These are phyloP conservation scores for Chlamydomonas incerta DNA, from an alignment of 139 green algal genomes.

Conservation along the genomic window DNA sequence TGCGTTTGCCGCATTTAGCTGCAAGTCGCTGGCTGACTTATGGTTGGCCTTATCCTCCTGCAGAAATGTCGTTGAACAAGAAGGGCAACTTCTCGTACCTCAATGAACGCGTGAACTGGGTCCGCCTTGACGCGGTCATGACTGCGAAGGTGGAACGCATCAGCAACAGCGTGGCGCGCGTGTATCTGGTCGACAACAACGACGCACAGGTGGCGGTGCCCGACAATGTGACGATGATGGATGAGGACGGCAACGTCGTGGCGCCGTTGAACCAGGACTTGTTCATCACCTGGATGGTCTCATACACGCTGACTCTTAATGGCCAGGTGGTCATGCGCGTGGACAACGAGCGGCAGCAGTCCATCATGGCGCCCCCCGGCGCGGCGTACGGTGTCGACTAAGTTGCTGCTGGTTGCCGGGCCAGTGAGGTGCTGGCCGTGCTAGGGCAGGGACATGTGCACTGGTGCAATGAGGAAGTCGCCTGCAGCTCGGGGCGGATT, in stretches of 20 bases:
- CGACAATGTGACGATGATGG: background rate
- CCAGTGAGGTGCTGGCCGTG: too few relatives aligned
- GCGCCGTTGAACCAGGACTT: background rate
- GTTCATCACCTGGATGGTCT: background rate
- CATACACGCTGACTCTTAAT: background rate
- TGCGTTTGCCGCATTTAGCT: too few relatives aligned
- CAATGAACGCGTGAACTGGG: background rate
- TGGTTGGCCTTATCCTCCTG: too few relatives aligned
- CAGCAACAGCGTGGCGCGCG: background rate
- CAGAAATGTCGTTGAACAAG: background rate
- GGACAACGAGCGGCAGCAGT: background rate
- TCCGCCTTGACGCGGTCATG: background rate
- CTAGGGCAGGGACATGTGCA: too few relatives aligned
- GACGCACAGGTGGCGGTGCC: background rate
- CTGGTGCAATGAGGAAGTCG: too few relatives aligned
- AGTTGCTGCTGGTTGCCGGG: too few relatives aligned
- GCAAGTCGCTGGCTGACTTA: too few relatives aligned
- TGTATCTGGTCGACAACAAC: background rate
- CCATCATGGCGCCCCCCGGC: background rate
- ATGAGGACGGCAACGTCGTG: background rate
- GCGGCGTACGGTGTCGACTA: background rate
- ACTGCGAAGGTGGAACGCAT: background rate
- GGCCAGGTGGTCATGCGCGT: background rate
- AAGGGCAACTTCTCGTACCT: background rate
- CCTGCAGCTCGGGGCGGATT: too few relatives aligned